phyloP scores from a whole-genome alignment of 208 protist species.

The Trypanosoma platydactyli region DNA sequence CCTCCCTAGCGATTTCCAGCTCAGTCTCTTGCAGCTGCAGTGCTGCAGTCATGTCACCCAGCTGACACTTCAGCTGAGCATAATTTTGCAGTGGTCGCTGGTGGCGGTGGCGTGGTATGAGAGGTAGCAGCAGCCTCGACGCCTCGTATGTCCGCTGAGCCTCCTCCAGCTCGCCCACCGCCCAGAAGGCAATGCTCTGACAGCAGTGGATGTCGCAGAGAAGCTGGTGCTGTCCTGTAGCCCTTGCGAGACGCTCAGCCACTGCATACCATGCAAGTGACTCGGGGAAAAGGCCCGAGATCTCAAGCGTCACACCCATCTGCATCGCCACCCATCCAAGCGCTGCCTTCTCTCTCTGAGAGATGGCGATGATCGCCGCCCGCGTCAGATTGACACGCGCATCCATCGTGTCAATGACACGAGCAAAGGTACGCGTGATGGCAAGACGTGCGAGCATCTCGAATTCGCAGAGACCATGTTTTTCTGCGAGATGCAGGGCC shows the following conservation, averaged over 20 bases:
- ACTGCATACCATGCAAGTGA: slow-evolving; percentile 46
- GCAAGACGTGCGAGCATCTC: slow-evolving; percentile 49
- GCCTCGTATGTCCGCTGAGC: slow-evolving; percentile 28
- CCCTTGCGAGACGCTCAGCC: slow-evolving; percentile 31
- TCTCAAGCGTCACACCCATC: slow-evolving; percentile 57
- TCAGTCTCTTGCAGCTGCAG: slow-evolving; percentile 42
- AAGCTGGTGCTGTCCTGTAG: slow-evolving; percentile 39
- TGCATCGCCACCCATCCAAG: slow-evolving; percentile 57
- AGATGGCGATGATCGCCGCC: slow-evolving; percentile 40
- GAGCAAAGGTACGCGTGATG: slow-evolving; percentile 50
- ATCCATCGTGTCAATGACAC: slow-evolving; percentile 49
- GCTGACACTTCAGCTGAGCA: slow-evolving; percentile 49
- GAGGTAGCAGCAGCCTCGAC: slow-evolving; percentile 28
- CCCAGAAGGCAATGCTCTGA: slow-evolving; percentile 45
- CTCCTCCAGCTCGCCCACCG: slow-evolving; percentile 34
- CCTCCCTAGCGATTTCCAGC: slow-evolving; percentile 41
- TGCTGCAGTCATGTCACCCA: slow-evolving; percentile 49
- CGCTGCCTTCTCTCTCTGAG: slow-evolving; percentile 29
- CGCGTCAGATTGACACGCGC: slow-evolving; percentile 37
- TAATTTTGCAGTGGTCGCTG: slow-evolving; percentile 55
- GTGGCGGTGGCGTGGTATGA: slow-evolving; percentile 35
- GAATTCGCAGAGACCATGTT: slow-evolving; percentile 28
- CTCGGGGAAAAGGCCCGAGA: slow-evolving; percentile 42
- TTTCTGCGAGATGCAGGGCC: slow-evolving; percentile 39
- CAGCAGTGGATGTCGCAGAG: slow-evolving; percentile 53